Evolutionary conservation across 2,329 filamentous ascomycete species (phyloP).

Genomic region (Cladophialophora bantiana): DNA sequence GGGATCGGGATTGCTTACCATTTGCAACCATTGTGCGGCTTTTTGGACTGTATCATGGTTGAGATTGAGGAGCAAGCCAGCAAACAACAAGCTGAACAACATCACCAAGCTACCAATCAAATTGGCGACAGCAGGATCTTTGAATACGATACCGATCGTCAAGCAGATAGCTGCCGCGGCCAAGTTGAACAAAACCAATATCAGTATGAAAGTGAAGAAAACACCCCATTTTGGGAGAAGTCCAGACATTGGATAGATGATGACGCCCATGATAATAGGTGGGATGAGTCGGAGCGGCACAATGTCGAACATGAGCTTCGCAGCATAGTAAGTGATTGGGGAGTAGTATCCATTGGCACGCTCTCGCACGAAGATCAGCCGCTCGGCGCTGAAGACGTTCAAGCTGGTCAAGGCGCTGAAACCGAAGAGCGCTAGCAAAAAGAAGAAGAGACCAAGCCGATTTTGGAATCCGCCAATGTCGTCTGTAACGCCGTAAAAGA

Average conservation of each 20-base stretch:
- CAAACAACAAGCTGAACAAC: slow-evolving; percentile 95
- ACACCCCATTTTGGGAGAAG: slow-evolving; percentile 80
- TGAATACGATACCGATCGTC: slow-evolving; percentile 95
- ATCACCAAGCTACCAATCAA: slow-evolving; percentile 93
- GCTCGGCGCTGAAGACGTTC: slow-evolving; percentile 89
- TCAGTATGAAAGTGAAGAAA: slow-evolving; percentile 89
- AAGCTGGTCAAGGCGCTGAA: slow-evolving; percentile 95
- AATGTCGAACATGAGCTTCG: slow-evolving; percentile 98
- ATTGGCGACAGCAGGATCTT: slow-evolving; percentile 89
- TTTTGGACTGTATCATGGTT: slow-evolving; percentile 73
- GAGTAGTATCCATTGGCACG: slow-evolving; percentile 96
- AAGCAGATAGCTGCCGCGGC: slow-evolving; percentile 92
- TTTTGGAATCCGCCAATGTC: slow-evolving; percentile 99
- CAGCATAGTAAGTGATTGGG: slow-evolving; percentile 89
- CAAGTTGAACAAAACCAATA: slow-evolving; percentile 93
- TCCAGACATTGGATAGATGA: slow-evolving; percentile 98
- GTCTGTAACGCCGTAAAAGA: slow-evolving; percentile 95
- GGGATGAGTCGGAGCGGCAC: slow-evolving; percentile 92
- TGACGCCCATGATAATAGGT: slow-evolving; percentile 91
- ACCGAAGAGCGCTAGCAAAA: slow-evolving; percentile 91
- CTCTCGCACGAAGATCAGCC: slow-evolving; percentile 89
- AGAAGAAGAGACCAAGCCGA: slow-evolving; percentile 95
- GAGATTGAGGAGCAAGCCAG: slow-evolving; percentile 91
- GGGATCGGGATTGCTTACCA: slow-evolving; percentile 51
- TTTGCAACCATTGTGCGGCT: slow-evolving; percentile 87